Percentiles rank a stretch among this genome's conserved stretches.
phyloP scores from a whole-genome alignment of 2,329 filamentous ascomycete species.

The Fusarium algeriense region DNA sequence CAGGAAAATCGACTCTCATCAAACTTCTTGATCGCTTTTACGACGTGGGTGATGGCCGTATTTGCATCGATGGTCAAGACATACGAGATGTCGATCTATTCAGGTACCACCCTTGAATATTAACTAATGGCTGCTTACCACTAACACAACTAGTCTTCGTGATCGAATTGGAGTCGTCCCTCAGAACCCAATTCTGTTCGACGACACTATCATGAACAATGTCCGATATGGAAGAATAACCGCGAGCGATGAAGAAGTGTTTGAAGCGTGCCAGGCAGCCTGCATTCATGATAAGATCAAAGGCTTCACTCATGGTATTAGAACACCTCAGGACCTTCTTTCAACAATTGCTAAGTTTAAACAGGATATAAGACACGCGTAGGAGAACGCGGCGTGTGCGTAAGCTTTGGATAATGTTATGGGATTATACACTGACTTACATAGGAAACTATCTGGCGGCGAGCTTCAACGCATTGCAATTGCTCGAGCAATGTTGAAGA shows the following conservation, averaged over 20 bases:
- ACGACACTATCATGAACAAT: slow-evolving; percentile 71
- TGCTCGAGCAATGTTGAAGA: slow-evolving; percentile 78
- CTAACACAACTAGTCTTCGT: slow-evolving; percentile 58
- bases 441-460: slow-evolving; percentile 73
- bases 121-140: neutral
- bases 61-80: slow-evolving; percentile 69
- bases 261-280: slow-evolving; percentile 66
- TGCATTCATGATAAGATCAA: slow-evolving; percentile 70
- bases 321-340: too few relatives aligned
- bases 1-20: slow-evolving; percentile 69
- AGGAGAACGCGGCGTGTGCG: slow-evolving; percentile 63
- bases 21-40: slow-evolving; percentile 72
- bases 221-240: slow-evolving; percentile 67
- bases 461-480: slow-evolving; percentile 76
- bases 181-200: slow-evolving; percentile 67
- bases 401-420: slow-evolving; percentile 2
- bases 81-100: slow-evolving; percentile 65
- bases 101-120: slow-evolving; percentile 50
- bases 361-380: slow-evolving; percentile 63
- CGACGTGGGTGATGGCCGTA: slow-evolving; percentile 65
- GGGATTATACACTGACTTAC: slow-evolving; percentile 35
- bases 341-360: slow-evolving; percentile 19
- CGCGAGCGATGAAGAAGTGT: slow-evolving; percentile 67
- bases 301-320: slow-evolving; percentile 62
- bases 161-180: slow-evolving; percentile 68